These are phyloP conservation scores for Wickerhamiella occidentalis DNA, from an alignment of 805 yeast species.

Conservation along the genomic window DNA sequence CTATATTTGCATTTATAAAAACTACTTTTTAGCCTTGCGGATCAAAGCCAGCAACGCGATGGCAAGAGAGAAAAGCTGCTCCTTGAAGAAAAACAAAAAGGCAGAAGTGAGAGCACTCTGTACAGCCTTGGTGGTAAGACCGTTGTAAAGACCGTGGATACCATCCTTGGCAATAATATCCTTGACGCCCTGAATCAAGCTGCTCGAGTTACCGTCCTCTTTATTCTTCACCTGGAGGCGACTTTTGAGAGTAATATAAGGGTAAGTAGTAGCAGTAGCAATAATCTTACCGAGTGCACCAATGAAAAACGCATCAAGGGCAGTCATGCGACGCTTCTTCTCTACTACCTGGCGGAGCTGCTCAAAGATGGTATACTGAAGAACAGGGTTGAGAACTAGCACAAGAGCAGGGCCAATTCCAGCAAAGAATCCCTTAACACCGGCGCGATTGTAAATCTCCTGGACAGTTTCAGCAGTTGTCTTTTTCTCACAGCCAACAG, in stretches of 20 bases:
- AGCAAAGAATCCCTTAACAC: slow-evolving; percentile 58
- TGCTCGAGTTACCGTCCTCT: slow-evolving; percentile 20
- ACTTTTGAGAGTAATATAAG: slow-evolving; percentile 76
- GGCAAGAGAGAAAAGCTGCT: slow-evolving; percentile 57
- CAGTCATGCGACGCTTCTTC: slow-evolving; percentile 42
- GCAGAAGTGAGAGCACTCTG: slow-evolving; percentile 87
- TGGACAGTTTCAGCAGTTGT: slow-evolving; percentile 45
- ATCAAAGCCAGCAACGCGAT: slow-evolving; percentile 40
- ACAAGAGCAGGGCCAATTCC: slow-evolving; percentile 84
- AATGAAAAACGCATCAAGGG: slow-evolving; percentile 67
- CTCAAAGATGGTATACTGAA: slow-evolving; percentile 86
- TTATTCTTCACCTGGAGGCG: slow-evolving; percentile 64
- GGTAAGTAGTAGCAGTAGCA: slow-evolving; percentile 85
- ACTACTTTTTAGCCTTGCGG: slow-evolving; percentile 14
- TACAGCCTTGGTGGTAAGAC: slow-evolving; percentile 62
- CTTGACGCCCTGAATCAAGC: slow-evolving; percentile 31
- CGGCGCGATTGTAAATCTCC: slow-evolving; percentile 59
- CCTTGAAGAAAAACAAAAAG: slow-evolving; percentile 80
- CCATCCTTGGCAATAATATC: slow-evolving; percentile 63
- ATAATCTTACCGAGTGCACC: slow-evolving; percentile 85
- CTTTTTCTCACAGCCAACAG: slow-evolving; percentile 38
- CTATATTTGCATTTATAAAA: too few species aligned
- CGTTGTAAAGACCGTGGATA: slow-evolving; percentile 63
- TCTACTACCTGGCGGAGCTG: slow-evolving; percentile 60
- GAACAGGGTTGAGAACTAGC: slow-evolving; percentile 75